Evolutionary conservation across 2,329 filamentous ascomycete species (phyloP).

Genomic region (Aspergillus texensis): DNA sequence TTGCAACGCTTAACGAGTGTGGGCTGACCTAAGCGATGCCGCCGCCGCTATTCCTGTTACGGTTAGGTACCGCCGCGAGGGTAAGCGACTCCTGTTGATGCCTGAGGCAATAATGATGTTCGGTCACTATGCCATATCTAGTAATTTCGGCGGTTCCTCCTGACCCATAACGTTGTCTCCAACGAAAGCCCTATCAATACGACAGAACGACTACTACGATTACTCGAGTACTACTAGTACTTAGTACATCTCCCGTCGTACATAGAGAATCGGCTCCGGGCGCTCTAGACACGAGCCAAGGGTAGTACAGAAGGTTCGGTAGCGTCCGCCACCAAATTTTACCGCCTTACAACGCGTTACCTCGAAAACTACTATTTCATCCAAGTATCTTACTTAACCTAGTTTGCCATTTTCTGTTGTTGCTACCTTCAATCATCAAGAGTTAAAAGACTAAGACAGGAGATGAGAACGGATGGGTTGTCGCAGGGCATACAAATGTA

Average conservation of each 20-base stretch:
- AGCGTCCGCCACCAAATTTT: background rate
- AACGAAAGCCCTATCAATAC: background rate
- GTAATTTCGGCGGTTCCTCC: background rate
- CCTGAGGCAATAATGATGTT: conserved; percentile 16
- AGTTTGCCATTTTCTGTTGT: conserved; percentile 7
- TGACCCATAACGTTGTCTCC: background rate
- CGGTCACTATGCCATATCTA: background rate
- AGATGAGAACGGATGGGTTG: conserved; percentile 12
- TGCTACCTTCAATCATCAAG: conserved; percentile 1
- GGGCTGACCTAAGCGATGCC: conserved; percentile 47
- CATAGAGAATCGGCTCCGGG: too few relatives aligned
- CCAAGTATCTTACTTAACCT: background rate
- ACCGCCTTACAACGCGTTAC: background rate
- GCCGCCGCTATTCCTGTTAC: conserved; percentile 9
- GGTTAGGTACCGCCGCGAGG: conserved; percentile 1
- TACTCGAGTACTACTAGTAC: too few relatives aligned
- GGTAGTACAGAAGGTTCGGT: background rate
- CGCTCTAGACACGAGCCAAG: background rate
- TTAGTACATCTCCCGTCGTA: too few relatives aligned
- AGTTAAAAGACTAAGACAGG: conserved; percentile 2
- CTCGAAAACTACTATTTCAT: background rate
- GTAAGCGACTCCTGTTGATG: conserved; percentile 10
- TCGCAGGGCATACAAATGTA: conserved; percentile 10
- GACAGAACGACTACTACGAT: background rate
- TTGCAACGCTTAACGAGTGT: conserved; percentile 46